These are phyloP conservation scores for Fusarium nematophilum DNA, from an alignment of 2,329 filamentous ascomycete species.

Conservation along the genomic window DNA sequence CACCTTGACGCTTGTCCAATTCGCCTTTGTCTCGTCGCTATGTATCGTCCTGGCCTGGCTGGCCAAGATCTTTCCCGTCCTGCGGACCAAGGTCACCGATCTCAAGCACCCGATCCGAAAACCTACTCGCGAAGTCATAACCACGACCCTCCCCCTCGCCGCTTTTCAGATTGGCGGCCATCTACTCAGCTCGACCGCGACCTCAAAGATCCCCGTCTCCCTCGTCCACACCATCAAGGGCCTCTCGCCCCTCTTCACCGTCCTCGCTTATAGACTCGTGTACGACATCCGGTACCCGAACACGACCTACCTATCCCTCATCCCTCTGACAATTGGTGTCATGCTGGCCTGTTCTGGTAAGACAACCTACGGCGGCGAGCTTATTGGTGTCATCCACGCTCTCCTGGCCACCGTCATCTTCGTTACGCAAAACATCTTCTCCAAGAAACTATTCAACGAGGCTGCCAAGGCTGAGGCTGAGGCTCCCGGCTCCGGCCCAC, in stretches of 20 bases:
- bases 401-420: constrained; percentile 93
- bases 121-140: constrained; percentile 84
- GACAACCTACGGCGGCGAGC: constrained; percentile 79
- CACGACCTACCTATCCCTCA: constrained; percentile 86
- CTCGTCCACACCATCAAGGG: constrained; percentile 99
- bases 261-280: constrained; percentile 89
- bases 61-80: constrained; percentile 75
- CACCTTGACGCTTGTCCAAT: constrained; percentile 92
- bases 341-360: constrained; percentile 95
- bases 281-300: constrained; percentile 89
- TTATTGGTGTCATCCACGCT: constrained; percentile 90
- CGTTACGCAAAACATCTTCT: constrained; percentile 98
- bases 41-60: constrained; percentile 85
- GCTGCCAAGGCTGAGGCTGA: constrained; percentile 87
- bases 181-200: constrained; percentile 92
- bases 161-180: constrained; percentile 94
- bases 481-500: constrained; percentile 67
- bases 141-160: constrained; percentile 89
- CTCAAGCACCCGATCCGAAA: constrained; percentile 85
- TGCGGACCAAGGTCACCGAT: constrained; percentile 79
- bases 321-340: constrained; percentile 94
- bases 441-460: constrained; percentile 97
- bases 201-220: constrained; percentile 93
- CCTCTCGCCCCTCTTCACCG: constrained; percentile 93
- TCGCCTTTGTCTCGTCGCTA: constrained; percentile 89